Base-by-base conservation (phyloP, 1,284 basidiomycete genomes). In the Leccinum angustisporum region DNA sequence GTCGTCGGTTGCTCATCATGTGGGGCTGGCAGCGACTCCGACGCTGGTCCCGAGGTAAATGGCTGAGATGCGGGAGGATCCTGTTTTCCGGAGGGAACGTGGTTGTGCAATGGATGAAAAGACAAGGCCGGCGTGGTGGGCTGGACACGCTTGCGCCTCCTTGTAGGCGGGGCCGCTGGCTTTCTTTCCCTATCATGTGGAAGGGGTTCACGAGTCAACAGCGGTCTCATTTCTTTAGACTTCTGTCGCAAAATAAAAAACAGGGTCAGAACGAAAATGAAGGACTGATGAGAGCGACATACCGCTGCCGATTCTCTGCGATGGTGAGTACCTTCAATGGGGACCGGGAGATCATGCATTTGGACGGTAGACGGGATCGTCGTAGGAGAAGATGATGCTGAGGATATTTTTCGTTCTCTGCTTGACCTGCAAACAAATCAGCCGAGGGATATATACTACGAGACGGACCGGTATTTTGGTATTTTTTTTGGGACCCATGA, bases 371-470 rank as follows among this genome's bases (percentile, higher is more conserved):
- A 57, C 61, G 68, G 65, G 59, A 59, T 62, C 50, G 25, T 61
- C 43, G 25, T 40, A 61, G 50, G 52, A 60, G 25, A 54, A 58
- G 52, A 38, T 46, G 34, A 56, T 40, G 55, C 50, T 61, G 71
- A 58, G 58, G 73, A 60, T 57, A 58, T 4, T 57, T 60, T 61
- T 62, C 60, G 3, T 54, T 30, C 21, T 38, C 38, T 72, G 58
- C 33, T 58, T 65, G 70, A 55, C 52, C 61, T 64, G 56, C 13
- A 64, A 59, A 61, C 54, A 60, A 31, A 63, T 62, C 55, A 63
- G 56, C 54, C 16, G 58, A 58, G 59, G 16, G 63, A 76, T 73
- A 75, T 73, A 76, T 75, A 73, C 59, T 33, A 61, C 60, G 33
- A 61, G 65, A 56, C 66, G 48, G 62, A 65, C 69, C 67, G 61